A percentile compares a stretch with the other conserved stretches of the same genome.
phyloP scores from a whole-genome alignment of 164 flowering plant genomes.

The Stephania yunnanensis region DNA sequence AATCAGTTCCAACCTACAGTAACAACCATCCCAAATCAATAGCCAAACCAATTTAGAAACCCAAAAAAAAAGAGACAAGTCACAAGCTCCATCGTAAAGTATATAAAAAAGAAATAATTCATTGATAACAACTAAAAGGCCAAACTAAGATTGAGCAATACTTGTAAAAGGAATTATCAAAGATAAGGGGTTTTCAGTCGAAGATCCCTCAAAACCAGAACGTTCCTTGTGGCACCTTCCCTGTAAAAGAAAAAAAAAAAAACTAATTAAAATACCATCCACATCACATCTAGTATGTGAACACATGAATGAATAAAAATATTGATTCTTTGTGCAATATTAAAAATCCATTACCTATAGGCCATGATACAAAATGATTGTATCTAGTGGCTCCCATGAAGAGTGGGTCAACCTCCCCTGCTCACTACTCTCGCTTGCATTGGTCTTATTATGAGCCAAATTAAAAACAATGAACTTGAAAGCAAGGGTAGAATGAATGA shows the following conservation, averaged over 20 bases:
- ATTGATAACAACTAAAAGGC: background rate
- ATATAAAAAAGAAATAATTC: too few species aligned
- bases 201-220: conserved; percentile 59
- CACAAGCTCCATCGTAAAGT: background rate
- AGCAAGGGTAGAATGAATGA: too few species aligned
- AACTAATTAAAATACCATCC: background rate
- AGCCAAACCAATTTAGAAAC: too few species aligned
- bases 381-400: too few species aligned
- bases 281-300: background rate
- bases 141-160: conserved; percentile 6
- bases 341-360: too few species aligned
- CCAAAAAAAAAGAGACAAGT: background rate
- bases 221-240: conserved; percentile 65
- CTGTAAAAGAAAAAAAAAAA: conserved; percentile 19
- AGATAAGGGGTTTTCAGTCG: conserved; percentile 51
- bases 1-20: background rate
- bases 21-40: background rate
- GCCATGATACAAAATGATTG: too few species aligned
- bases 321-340: too few species aligned
- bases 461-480: too few species aligned
- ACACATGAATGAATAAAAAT: too few species aligned
- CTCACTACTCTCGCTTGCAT: too few species aligned
- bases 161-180: conserved; percentile 58
- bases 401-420: too few species aligned
- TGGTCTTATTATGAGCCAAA: too few species aligned